Base-by-base conservation (phyloP, 306 rosid species). In the Medicago ruthenica region DNA sequence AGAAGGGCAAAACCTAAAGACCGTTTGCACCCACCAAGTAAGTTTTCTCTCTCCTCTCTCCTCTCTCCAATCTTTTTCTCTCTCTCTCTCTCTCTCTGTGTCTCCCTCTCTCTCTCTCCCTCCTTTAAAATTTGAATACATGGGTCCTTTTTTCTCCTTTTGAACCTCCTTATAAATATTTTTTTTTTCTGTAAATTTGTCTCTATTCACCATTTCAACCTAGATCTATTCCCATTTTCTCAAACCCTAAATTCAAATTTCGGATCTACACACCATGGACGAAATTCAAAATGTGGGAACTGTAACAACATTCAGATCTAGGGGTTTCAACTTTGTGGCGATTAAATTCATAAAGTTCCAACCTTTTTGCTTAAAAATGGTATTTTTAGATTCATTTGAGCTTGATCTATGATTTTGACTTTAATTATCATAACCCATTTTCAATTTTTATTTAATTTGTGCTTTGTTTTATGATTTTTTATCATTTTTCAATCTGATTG, bases 11-110 rank as follows among this genome's bases (percentile, higher is more conserved):
- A 93, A 96, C 96, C 97, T 89, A 88, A 91, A 91, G 98, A 86
- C 91, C 97, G 97, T 91, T 89, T 91, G 85, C 96, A 93, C 92
- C 96, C 89, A 93, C 92, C 87, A 88, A 93, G 98, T 91, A 91
- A 93, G 98, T 89, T 89, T 80, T 84, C 87, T 84, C 87, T 84
- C 84, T 84, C 87, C 87, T 84, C 87, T 84, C 84, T 84, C 87
- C 90, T 93, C 87, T 86, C 63, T 73, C 71, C 7, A 74, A 57
- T 13, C 51, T 84, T 80, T 87, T 47, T 76, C 71, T 70, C 81
- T 70, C 85, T 36, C 73, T 42, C 14, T 84, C 81, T 87, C 53
- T 76, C 73, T 70, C 81, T 70, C 85, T 37, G 73, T 44, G 74
- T 70, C 55, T 76, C 57, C 70, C 81, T 65, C 48, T 74, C 20